Conservation (phyloP, 2,329 filamentous ascomycete genomes). For the Westerdykella ornata region DNA sequence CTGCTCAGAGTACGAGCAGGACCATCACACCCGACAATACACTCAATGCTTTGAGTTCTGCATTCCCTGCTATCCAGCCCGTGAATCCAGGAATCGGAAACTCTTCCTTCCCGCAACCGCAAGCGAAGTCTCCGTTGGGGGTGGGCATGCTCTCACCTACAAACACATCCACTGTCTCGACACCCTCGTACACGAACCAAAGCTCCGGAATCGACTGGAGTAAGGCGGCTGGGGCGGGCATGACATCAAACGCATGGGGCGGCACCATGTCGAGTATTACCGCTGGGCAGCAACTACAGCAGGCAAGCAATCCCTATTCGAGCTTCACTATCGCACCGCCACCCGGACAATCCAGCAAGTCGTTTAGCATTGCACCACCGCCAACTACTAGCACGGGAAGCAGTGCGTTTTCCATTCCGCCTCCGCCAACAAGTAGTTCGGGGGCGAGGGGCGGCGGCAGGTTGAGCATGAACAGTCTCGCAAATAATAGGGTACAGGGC, state of each 20-base stretch:
- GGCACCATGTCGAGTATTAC: conserved; percentile 11
- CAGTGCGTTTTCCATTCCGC: conserved; percentile 23
- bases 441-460: conserved; percentile 20
- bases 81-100: conserved; percentile 31
- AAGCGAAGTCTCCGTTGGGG: conserved; percentile 31
- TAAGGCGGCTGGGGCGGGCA: conserved; percentile 16
- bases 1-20: conserved; percentile 30
- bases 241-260: conserved; percentile 22
- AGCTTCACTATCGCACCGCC: conserved; percentile 38
- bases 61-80: conserved; percentile 32
- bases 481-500: conserved; percentile 14
- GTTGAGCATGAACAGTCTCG: conserved; percentile 22
- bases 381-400: conserved; percentile 5
- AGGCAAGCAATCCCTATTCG: too few species aligned
- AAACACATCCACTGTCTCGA: conserved; percentile 7
- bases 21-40: conserved; percentile 50
- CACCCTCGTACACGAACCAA: conserved; percentile 21
- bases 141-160: conserved; percentile 26
- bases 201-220: conserved; percentile 27
- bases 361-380: conserved; percentile 12
- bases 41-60: conserved; percentile 36
- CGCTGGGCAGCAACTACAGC: too few species aligned
- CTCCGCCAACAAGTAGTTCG: conserved; percentile 13
- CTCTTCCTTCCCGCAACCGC: conserved; percentile 32
- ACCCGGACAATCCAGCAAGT: conserved; percentile 14